These are phyloP conservation scores for Pyrenophora tritici-repentis DNA, from an alignment of 2,329 filamentous ascomycete genomes.

Conservation along the genomic window DNA sequence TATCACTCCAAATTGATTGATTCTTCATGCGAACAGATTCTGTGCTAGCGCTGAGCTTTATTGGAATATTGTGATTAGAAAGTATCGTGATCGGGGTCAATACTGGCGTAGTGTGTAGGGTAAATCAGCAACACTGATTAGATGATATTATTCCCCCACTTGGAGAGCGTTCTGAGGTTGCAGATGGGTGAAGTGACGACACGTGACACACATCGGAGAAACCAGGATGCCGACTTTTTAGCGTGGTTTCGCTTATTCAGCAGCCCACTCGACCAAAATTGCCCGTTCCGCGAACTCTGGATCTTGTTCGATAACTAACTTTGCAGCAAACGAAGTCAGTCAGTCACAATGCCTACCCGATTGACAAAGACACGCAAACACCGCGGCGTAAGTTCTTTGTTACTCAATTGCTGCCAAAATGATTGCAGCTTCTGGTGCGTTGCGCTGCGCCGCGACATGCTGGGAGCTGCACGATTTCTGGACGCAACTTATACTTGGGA, in stretches of 20 bases:
- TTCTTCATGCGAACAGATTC: no score
- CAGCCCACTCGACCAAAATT: slow-evolving; percentile 17
- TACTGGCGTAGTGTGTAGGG: slow-evolving; percentile 8
- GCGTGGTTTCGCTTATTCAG: slow-evolving; percentile 19
- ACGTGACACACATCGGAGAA: slow-evolving; percentile 6
- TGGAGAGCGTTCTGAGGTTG: neutral
- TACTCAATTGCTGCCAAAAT: neutral
- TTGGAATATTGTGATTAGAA: no score
- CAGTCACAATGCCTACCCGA: slow-evolving; percentile 39
- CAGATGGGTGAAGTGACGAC: neutral
- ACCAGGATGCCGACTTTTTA: slow-evolving; percentile 8
- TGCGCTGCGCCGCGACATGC: neutral
- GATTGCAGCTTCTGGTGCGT: neutral
- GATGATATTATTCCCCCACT: neutral
- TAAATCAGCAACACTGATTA: slow-evolving; percentile 14
- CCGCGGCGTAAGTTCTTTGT: slow-evolving; percentile 69
- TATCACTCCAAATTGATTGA: no score
- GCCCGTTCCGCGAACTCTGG: neutral
- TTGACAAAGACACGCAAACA: slow-evolving; percentile 44
- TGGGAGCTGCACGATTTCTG: neutral
- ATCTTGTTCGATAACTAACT: slow-evolving; percentile 32
- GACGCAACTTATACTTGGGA: no score
- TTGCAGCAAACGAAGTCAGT: slow-evolving; percentile 33
- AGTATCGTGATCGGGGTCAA: neutral
- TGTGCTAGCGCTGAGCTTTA: no score